These are phyloP conservation scores for Cicer cuneatum DNA, from an alignment of 306 rosid species.

Conservation along the genomic window DNA sequence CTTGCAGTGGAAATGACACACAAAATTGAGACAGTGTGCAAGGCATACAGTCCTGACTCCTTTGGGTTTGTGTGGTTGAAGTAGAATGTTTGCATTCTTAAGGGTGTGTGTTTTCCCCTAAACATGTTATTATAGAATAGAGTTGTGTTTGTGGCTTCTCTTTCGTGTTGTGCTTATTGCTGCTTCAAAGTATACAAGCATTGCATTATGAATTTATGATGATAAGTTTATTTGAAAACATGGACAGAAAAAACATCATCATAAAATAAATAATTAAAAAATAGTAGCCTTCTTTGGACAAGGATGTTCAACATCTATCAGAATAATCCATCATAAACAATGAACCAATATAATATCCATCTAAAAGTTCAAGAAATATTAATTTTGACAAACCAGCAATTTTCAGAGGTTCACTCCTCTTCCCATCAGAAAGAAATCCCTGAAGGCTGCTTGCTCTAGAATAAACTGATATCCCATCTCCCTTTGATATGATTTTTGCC, in stretches of 20 bases:
- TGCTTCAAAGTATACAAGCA: constrained; percentile 35
- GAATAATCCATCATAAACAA: constrained; percentile 35
- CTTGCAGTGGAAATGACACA: not conserved
- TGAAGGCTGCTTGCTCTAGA: constrained; percentile 95
- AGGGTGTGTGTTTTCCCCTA: constrained; percentile 21
- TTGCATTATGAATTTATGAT: constrained; percentile 3
- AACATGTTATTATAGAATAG: not conserved
- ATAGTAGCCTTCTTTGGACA: constrained; percentile 25
- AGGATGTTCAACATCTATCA: constrained; percentile 30
- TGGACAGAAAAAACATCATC: constrained; percentile 9
- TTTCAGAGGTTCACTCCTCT: constrained; percentile 80
- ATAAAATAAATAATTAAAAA: not conserved
- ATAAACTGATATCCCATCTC: constrained; percentile 88
- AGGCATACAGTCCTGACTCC: not conserved
- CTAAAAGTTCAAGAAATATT: constrained; percentile 36
- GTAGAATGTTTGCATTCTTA: constrained; percentile 1
- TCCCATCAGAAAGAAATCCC: constrained; percentile 95
- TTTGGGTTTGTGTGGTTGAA: not conserved
- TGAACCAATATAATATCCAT: constrained; percentile 36
- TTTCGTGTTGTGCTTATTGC: constrained; percentile 4
- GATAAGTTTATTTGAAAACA: constrained; percentile 21
- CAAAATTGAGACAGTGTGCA: not conserved
- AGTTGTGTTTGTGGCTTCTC: constrained; percentile 18
- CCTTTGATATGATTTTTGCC: constrained; percentile 85
- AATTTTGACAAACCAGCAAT: constrained; percentile 74